Base-by-base conservation (phyloP, 352 stramenopile species). In the Phytophthora colocasiae region DNA sequence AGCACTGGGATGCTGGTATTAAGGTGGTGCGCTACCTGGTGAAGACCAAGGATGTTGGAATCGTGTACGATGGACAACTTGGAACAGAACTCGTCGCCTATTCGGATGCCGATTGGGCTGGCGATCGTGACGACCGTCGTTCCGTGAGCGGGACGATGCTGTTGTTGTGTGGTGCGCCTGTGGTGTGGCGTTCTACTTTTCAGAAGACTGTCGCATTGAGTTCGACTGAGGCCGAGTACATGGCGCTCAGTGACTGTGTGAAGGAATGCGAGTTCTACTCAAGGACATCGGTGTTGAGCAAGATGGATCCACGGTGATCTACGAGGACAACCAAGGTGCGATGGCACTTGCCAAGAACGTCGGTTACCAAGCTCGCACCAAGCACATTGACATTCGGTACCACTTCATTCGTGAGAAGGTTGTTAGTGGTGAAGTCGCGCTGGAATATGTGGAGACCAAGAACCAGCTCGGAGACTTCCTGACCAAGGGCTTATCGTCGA, bases 141-240 rank as follows among this genome's bases (percentile, higher is more conserved):
- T 71, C 64, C n/a, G 27, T 66, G 2, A 59, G 39, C 44, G 69
- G 69, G 1, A 31, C 56, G 8, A 41, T 55, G 27, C 50, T 72
- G 22, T 55, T 69, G 50, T 15, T 69, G 45, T 63, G 48, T 47
- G 63, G 64, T 29, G 58, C 29, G 19, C 58, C 50, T 5, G 51
- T 71, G 26, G 40, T 66, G 2, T 73, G 41, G 51, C 26, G 44
- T 3, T 63, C 68, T 11, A 56, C 47, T 2, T 71, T 64, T 19
- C 54, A 78, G 53, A 63, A 65, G 22, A 68, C 52, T 8, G 58
- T 78, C 15, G 58, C 52, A 15, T 39, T 78, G 0, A 72, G 65
- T 31, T 66, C 59, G 24, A 63, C 58, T 19, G 58, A 78, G 44
- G 69, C 58, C 15, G 69, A 78, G 49, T 78, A 73, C 59, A 68